Evolutionary conservation across 495 filamentous ascomycete species (phyloP), one percentile per base, ranked within the genome.

Genomic region (Hypomontagnella submonticulosa): DNA sequence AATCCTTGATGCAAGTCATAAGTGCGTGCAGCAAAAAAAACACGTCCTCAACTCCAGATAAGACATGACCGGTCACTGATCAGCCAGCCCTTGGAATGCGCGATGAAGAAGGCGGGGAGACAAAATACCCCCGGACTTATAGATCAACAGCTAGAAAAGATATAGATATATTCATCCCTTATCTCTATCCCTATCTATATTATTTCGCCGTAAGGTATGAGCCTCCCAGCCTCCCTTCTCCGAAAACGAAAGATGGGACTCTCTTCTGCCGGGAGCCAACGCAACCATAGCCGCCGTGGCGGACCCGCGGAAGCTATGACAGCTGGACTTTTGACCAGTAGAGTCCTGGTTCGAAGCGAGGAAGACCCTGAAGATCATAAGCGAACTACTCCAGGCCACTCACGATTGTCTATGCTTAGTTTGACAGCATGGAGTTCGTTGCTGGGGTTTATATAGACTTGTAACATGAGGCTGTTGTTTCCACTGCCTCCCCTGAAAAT

Each of bases 1-100:
- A 13, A 58, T 44, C 61, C 53, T 36, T 18, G 38, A 52, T 58
- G 61, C 54, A 53, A 58, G 61, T 65, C 53, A 65, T 63, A 36
- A 18, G 16, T 52, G 57, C 57, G 48, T 15, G 30, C 34, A 30
- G 42, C 27, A 41, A 33, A 23, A 41, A 33, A 23, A 27, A 27
- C 23, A 27, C 23, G 23, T 6, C 6, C 23, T 27, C 23, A 27
- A 27, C 23, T 27, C 23, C 23, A 27, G 23, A 3, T 27, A 27
- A 27, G 23, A 27, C 23, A 27, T 27, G 23, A 27, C 23, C 6
- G 6, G 23, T 6, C 6, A 27, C 49, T n/a, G 11, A 34, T 32
- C 50, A 55, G 49, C 49, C 43, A 33, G 43, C 50, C 57, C 57
- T 53, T 63, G 43, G 51, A 50, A 56, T 44, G 46, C 19, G 12